Conservation (phyloP, 2,329 filamentous ascomycete genomes). For the Mycosphaerella sp. region DNA sequence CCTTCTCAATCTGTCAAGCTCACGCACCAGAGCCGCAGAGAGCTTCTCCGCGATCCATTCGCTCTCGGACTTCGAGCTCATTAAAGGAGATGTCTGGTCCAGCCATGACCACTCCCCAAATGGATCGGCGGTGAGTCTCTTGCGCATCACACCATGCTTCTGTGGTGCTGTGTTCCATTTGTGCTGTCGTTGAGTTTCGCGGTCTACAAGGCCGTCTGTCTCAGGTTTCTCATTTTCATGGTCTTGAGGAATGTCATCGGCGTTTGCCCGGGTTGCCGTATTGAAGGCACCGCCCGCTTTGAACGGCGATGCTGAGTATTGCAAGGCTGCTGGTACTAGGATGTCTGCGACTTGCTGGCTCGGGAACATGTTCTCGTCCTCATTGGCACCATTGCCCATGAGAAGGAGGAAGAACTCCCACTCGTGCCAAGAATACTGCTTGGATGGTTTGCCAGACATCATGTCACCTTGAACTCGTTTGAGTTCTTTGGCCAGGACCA, state of each 20-base stretch:
- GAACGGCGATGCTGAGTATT: not conserved
- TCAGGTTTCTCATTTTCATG: not conserved
- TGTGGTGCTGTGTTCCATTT: slow-evolving; percentile 15
- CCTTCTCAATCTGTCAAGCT: slow-evolving; percentile 37
- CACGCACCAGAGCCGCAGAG: slow-evolving; percentile 50
- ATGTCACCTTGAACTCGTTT: slow-evolving; percentile 41
- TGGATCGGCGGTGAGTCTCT: slow-evolving; percentile 20
- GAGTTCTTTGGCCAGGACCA: slow-evolving; percentile 42
- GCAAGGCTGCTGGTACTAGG: slow-evolving; percentile 1
- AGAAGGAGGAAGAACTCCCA: slow-evolving; percentile 48
- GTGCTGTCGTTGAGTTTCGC: slow-evolving; percentile 15
- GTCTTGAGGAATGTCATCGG: not conserved
- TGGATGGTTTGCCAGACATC: slow-evolving; percentile 32
- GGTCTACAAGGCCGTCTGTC: slow-evolving; percentile 25
- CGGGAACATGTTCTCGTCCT: slow-evolving; percentile 29
- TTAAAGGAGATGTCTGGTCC: slow-evolving; percentile 60
- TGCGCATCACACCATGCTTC: slow-evolving; percentile 15
- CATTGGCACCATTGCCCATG: slow-evolving; percentile 40
- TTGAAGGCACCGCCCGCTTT: slow-evolving; percentile 2
- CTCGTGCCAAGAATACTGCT: slow-evolving; percentile 34
- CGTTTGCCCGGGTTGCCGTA: not conserved
- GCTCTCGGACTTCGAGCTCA: slow-evolving; percentile 61
- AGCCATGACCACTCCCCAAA: slow-evolving; percentile 64
- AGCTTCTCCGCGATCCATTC: slow-evolving; percentile 68
- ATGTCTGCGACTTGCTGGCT: slow-evolving; percentile 12